phyloP scores from a whole-genome alignment of 73 alveolate genomes.

The Blepharisma japonicum region DNA sequence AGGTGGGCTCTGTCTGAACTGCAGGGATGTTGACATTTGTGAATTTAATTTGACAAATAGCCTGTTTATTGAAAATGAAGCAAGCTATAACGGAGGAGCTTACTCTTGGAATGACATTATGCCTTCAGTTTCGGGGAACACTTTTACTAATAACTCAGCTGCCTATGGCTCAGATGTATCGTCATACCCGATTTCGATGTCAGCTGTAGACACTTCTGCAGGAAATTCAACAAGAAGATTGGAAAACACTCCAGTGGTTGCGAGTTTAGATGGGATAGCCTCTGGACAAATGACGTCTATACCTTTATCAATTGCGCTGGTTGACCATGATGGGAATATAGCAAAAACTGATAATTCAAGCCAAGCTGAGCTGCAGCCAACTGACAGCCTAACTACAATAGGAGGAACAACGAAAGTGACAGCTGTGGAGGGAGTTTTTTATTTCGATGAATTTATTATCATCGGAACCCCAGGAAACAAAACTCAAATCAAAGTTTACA shows the following conservation, averaged over 20 bases:
- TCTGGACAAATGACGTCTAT: neutral
- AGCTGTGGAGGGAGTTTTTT: neutral
- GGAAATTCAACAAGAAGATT: neutral
- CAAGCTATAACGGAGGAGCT: constrained; percentile 6
- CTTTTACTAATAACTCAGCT: constrained; percentile 10
- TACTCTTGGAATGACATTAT: neutral
- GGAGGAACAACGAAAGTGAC: neutral
- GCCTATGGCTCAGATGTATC: neutral
- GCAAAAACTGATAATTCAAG: neutral
- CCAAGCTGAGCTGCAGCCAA: neutral
- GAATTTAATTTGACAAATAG: too few species aligned
- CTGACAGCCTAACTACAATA: neutral
- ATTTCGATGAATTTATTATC: neutral
- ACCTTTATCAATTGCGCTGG: neutral
- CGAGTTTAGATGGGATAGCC: neutral
- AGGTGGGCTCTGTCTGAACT: too few species aligned
- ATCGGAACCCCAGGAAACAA: neutral
- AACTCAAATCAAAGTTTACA: neutral
- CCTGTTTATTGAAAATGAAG: neutral
- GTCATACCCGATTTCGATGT: neutral
- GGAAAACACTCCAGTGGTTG: neutral
- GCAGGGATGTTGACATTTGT: too few species aligned
- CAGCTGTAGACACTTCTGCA: neutral
- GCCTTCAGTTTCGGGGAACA: neutral
- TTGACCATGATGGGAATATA: neutral